Evolutionary conservation across 148 eudicot species (phyloP), one percentile per base, ranked within the genome.

Genomic region (Limonium bicolor): DNA sequence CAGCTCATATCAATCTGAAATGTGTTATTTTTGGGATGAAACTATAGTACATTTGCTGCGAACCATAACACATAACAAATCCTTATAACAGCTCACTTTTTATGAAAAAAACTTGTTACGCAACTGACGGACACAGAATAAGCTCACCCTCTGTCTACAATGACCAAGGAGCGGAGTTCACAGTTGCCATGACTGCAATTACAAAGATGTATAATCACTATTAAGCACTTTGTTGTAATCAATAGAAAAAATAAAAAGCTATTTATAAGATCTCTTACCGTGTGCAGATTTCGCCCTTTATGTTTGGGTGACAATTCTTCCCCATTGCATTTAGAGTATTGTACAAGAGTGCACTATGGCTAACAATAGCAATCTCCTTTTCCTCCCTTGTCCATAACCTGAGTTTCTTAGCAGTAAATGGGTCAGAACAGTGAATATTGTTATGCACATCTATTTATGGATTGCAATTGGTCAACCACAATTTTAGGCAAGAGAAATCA

Each of bases 281-380:
- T 26, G 50, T 73, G 59, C 75, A 38, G 25, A 79, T 69, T 55
- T 79, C 82, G 33, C 28, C 50, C 77, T 79, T 76, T 40, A 79
- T 66, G 3, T 58, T 28, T 6, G 76, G 73, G 61, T 87, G 94
- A n/a, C 94, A 79, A 69, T 87, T 88, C 42, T 71, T 59, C 58
- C 94, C 96, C 54, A 68, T 78, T 41, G 73, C 59, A 32, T 51
- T 21, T 7, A 87, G 72, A 18, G 82, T 65, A 50, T 74, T 63
- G 46, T 63, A 54, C 56, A 87, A 55, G 48, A 87, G 71, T 21
- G 82, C 90, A 39, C 82, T 68, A 61, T 86, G 96, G 20, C 78
- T 82, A 40, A 86, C 85, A 51, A 86, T 67, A 12, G 77, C 96
- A 59, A 87, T 87, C 73, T 87, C 96, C 61, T 77, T 82, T 65